Percentiles rank a stretch among this genome's conserved stretches.
phyloP scores from a whole-genome alignment of 1,284 basidiomycete genomes.

The Stygiomarasmius scandens region DNA sequence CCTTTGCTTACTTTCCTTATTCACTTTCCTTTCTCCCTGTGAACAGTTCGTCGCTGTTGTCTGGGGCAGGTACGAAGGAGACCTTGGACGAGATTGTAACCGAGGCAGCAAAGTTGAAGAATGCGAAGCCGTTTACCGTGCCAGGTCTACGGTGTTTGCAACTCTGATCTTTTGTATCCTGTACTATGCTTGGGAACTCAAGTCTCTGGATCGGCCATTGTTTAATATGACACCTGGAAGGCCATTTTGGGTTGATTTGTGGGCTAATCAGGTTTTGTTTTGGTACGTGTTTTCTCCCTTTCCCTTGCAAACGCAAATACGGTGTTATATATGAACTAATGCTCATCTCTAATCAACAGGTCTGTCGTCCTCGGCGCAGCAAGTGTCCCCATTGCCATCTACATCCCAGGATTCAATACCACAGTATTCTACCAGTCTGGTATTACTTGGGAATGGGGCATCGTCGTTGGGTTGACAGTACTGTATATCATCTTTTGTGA shows the following conservation, averaged over 20 bases:
- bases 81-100: conserved; percentile 55
- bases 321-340: too few relatives aligned
- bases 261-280: conserved; percentile 53
- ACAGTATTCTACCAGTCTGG: conserved; percentile 44
- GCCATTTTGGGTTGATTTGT: conserved; percentile 50
- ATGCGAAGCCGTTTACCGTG: conserved; percentile 53
- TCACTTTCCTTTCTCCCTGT: neutral
- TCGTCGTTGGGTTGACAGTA: conserved; percentile 40
- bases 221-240: conserved; percentile 38
- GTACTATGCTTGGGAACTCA: conserved; percentile 45
- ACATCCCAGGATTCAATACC: conserved; percentile 48
- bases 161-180: conserved; percentile 53
- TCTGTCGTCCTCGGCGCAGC: neutral
- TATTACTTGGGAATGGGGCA: conserved; percentile 49
- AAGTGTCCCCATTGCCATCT: conserved; percentile 38
- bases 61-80: conserved; percentile 51
- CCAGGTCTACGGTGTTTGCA: conserved; percentile 55
- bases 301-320: too few relatives aligned
- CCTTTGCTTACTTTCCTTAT: neutral
- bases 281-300: conserved; percentile 27
- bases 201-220: conserved; percentile 40
- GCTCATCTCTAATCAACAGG: conserved; percentile 24
- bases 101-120: conserved; percentile 31
- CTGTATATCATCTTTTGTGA: conserved; percentile 39
- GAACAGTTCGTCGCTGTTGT: conserved; percentile 36